Evolutionary conservation across 2,329 filamentous ascomycete species (phyloP), one percentile per base, ranked within the genome.

Genomic region (Gremmenia infestans): DNA sequence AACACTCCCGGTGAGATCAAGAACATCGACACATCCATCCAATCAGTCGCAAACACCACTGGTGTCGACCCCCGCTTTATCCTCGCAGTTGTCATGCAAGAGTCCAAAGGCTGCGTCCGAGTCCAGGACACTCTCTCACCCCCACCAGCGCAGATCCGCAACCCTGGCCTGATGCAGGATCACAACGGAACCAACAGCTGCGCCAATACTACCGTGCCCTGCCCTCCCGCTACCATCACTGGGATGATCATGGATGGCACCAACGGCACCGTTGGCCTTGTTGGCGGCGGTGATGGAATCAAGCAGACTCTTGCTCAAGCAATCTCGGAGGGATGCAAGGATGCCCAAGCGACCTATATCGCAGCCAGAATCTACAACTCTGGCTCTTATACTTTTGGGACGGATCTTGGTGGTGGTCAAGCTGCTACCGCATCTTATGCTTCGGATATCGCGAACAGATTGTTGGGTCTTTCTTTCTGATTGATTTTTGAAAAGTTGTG

Each of bases 341-440:
- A 65, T 48, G 68, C 62, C 22, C 60, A 61, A 37, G 61, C 57
- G 15, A 67, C 65, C 50, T 70, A 69, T 57, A 65, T 68, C 46
- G 71, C 68, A 22, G 72, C 72, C n/a, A 65, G 72, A 32, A 63
- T 69, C 48, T 74, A 74, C 67, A 74, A 74, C 62, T 73, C 72
- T 4, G 73, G 73, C 39, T 64, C 61, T 2, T 61, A 74, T 37
- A 66, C 66, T 1, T 70, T 73, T 54, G 64, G 73, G 15, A 65
- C 49, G 14, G 37, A 57, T 6, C 52, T 52, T 12, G 49, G 35
- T 25, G 45, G 12, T 14, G 45, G 45, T 2, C 15, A 9, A 3
- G 45, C 22, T 14, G 57, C 61, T 15, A 61, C 57, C 15, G 50
- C 52, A 28, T 61, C 60, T 40, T 64, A 64, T 49, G 50, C 53